phyloP scores from a whole-genome alignment of 2,329 filamentous ascomycete species.

The Cryphonectria naterciae region DNA sequence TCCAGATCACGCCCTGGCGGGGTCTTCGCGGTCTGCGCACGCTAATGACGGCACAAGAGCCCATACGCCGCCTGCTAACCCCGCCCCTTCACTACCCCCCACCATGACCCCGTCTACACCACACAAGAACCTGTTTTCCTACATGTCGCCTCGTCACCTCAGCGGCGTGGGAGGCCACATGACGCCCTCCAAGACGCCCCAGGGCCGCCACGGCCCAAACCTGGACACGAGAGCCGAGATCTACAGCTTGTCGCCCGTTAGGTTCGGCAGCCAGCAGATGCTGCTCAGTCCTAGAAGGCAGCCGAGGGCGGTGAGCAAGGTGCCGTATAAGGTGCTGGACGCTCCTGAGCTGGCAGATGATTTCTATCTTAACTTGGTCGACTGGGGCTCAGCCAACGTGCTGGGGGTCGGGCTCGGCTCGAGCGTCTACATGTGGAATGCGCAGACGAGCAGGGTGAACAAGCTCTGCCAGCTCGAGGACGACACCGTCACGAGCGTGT shows the following conservation, averaged over 20 bases:
- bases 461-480: constrained; percentile 92
- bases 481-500: constrained; percentile 94
- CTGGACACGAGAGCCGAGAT: constrained; percentile 89
- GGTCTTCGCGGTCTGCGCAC: constrained; percentile 57
- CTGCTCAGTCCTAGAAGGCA: constrained; percentile 87
- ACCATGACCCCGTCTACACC: constrained; percentile 90
- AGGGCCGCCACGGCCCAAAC: constrained; percentile 85
- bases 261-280: constrained; percentile 91
- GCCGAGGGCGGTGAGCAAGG: constrained; percentile 88
- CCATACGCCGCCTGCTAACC: constrained; percentile 77
- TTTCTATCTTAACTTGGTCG: constrained; percentile 95
- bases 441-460: constrained; percentile 84
- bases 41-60: constrained; percentile 70
- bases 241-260: constrained; percentile 93
- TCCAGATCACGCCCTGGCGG: constrained; percentile 58
- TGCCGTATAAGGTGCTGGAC: constrained; percentile 96
- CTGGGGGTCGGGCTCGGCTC: constrained; percentile 90
- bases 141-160: constrained; percentile 76
- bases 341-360: constrained; percentile 95
- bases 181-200: constrained; percentile 86
- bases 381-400: constrained; percentile 96
- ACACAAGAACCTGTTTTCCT: constrained; percentile 96
- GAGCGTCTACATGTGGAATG: constrained; percentile 99
- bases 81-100: constrained; percentile 67
- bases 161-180: constrained; percentile 76